Base-by-base conservation (phyloP, 2,329 filamentous ascomycete species). In the Bisporella sp. region DNA sequence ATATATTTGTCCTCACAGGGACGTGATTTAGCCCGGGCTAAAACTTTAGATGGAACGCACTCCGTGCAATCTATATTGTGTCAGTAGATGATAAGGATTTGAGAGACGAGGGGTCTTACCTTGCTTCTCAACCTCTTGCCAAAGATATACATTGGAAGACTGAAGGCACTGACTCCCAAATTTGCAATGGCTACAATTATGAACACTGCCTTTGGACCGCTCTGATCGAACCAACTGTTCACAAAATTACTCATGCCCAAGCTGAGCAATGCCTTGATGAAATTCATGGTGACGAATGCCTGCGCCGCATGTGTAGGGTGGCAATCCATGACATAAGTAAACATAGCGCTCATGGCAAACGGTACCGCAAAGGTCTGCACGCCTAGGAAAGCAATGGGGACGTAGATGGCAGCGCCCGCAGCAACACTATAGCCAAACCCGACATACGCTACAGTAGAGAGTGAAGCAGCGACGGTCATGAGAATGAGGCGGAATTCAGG, bases 401-500 rank as follows among this genome's bases (percentile, higher is more conserved):
- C 43, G 49, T 61, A 61, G 5, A 59, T 55, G 11, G 63, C 56
- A 2, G 64, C 60, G 6, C 61, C 64, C 35, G 67, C 61, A 12
- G 51, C 30, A 2, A 66, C 62, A 5, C 59, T 65, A 49, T 69
- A 62, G 0, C 70, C 70, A 43, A 71, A 72, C 5, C 70, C 69
- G 1, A 72, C 56, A 49, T 71, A 71, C 0, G 69, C 70, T 1
- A 66, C 60, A 0, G 69, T 68, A 0, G 60, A 61, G 8, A 66
- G 53, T 5, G 58, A 46, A 2, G 61, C 60, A 31, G 62, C 63
- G 8, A 64, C 59, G 41, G 28, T 63, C 69, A 53, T 71, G 68
- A 47, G 62, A 4, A 73, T 63, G 6, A 74, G 65, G 7, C 75
- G 71, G 57, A 77, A 77, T 58, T 78, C 75, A 4, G 75, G 75